Conservation (phyloP, 108 stramenopile genomes). For the Cyclostephanos invisitatus region DNA sequence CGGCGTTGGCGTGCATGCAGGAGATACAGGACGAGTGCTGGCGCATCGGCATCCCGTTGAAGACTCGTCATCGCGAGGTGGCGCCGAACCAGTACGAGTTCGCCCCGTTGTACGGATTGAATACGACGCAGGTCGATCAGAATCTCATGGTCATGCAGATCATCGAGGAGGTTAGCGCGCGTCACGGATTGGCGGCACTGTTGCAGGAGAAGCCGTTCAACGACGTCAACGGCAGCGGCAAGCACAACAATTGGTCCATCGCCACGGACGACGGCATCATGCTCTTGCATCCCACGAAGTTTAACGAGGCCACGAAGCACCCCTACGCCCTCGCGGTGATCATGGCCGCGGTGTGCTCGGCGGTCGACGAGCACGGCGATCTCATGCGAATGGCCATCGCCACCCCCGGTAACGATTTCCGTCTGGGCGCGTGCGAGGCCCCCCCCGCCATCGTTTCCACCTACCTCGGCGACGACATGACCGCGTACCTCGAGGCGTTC, state of each 20-base stretch:
- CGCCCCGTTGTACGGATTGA: constrained; percentile 88
- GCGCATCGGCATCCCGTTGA: constrained; percentile 86
- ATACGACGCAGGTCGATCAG: constrained; percentile 93
- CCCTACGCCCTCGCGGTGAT: constrained; percentile 83
- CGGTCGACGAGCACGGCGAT: constrained; percentile 94
- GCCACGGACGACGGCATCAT: constrained; percentile 85
- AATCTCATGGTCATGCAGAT: constrained; percentile 97
- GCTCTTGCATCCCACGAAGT: constrained; percentile 70
- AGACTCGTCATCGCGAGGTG: constrained; percentile 95
- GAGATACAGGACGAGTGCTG: constrained; percentile 93
- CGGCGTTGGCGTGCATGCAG: constrained; percentile 90
- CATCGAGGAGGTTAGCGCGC: constrained; percentile 90
- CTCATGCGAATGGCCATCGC: constrained; percentile 93
- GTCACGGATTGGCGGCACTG: constrained; percentile 92
- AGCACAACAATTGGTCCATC: constrained; percentile 98
- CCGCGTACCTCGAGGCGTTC: constrained; percentile 82
- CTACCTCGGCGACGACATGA: constrained; percentile 93
- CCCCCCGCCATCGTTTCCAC: constrained; percentile 95
- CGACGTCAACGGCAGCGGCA: constrained; percentile 93
- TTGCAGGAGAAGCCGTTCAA: constrained; percentile 98
- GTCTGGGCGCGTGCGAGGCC: constrained; percentile 95
- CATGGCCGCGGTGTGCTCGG: constrained; percentile 91
- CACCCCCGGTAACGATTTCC: constrained; percentile 95
- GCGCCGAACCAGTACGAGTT: constrained; percentile 97
- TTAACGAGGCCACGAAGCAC: constrained; percentile 73